These are phyloP conservation scores for Guillardia theta DNA, from an alignment of 78 protist species.

Conservation along the genomic window DNA sequence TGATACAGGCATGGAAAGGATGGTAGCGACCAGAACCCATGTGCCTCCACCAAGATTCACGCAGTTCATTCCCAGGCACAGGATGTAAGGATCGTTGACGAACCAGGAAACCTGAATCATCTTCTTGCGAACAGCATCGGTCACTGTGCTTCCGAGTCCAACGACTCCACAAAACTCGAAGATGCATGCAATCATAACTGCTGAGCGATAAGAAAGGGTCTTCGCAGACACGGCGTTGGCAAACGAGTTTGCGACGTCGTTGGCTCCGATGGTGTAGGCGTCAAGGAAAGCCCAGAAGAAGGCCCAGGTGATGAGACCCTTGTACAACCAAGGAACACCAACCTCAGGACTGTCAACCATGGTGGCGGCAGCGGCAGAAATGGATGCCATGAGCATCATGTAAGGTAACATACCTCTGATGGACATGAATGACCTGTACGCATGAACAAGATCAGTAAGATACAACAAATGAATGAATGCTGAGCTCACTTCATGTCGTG, in stretches of 20 bases:
- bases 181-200: not conserved
- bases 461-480: too few species aligned
- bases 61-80: constrained; percentile 4
- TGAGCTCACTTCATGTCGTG: too few species aligned
- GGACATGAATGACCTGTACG: too few species aligned
- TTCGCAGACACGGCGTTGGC: constrained; percentile 11
- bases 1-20: constrained; percentile 54
- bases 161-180: constrained; percentile 47
- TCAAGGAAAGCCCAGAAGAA: not conserved
- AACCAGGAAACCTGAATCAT: not conserved
- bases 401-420: not conserved
- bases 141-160: not conserved
- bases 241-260: constrained; percentile 39
- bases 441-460: too few species aligned
- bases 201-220: not conserved
- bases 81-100: not conserved
- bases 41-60: not conserved
- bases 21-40: not conserved
- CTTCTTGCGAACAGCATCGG: not conserved
- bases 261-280: constrained; percentile 35
- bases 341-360: not conserved
- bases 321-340: not conserved
- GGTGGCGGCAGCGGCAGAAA: not conserved
- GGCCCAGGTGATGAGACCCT: not conserved
- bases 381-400: not conserved